Conservation (phyloP, 2,329 filamentous ascomycete species). For the Pestalotiopsis sp. region DNA sequence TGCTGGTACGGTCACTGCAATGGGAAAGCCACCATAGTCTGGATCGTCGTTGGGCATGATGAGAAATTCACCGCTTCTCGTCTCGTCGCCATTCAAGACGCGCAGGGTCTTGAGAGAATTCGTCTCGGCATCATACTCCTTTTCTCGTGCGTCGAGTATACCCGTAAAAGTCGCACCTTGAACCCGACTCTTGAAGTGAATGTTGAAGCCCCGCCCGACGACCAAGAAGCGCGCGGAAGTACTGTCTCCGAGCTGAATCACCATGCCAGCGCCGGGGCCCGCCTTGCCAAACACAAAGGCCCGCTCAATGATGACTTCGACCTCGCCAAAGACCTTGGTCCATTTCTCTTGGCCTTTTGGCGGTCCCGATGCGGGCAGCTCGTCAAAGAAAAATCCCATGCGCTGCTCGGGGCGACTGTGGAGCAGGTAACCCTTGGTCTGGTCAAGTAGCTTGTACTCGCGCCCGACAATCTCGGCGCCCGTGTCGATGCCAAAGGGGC, state of each 20-base stretch:
- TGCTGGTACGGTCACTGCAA: constrained; percentile 55
- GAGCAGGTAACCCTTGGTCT: constrained; percentile 30
- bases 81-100: constrained; percentile 34
- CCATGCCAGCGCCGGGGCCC: constrained; percentile 39
- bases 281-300: constrained; percentile 43
- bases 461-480: constrained; percentile 31
- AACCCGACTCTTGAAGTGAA: constrained; percentile 32
- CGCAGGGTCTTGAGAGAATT: constrained; percentile 20
- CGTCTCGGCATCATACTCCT: constrained; percentile 13
- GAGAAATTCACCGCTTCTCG: constrained; percentile 43
- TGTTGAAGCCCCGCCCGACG: constrained; percentile 41
- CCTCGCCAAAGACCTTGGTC: constrained; percentile 22
- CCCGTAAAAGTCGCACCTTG: constrained; percentile 38
- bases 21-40: constrained; percentile 59
- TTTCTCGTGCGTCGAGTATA: constrained; percentile 38
- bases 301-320: constrained; percentile 33
- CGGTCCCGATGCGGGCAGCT: constrained; percentile 19
- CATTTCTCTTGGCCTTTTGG: constrained; percentile 27
- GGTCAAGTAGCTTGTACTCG: constrained; percentile 34
- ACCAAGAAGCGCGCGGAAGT: constrained; percentile 34
- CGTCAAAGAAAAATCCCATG: constrained; percentile 42
- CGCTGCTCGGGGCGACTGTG: constrained; percentile 32
- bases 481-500: constrained; percentile 44
- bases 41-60: constrained; percentile 61
- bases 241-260: constrained; percentile 37